These are phyloP conservation scores for Hirsutella rhossiliensis DNA, from an alignment of 2,329 filamentous ascomycete species.

Conservation along the genomic window DNA sequence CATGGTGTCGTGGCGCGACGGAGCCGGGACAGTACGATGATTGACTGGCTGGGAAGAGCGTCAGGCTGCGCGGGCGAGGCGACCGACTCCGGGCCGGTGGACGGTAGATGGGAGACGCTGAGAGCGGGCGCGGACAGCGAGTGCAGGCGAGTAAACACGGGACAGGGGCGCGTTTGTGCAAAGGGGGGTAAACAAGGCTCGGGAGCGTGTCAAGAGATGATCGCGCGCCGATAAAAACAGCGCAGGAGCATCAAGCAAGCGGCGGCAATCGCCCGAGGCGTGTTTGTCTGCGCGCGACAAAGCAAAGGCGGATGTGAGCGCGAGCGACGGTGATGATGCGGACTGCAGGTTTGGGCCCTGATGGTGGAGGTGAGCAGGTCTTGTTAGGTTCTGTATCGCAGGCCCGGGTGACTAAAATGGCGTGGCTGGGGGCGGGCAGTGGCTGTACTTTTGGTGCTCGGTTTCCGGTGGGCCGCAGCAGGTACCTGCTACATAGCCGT, in stretches of 20 bases:
- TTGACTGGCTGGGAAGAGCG: not conserved
- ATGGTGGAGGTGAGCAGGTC: constrained; percentile 5
- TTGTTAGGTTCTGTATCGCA: constrained; percentile 5
- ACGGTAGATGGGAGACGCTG: constrained; percentile 3
- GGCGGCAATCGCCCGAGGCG: constrained; percentile 11
- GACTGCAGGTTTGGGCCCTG: constrained; percentile 5
- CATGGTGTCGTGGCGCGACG: constrained; percentile 45
- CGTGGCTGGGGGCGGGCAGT: constrained; percentile 22
- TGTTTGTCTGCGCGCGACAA: constrained; percentile 12
- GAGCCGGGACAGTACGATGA: constrained; percentile 12
- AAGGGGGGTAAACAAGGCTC: constrained; percentile 19
- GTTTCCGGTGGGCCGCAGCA: not conserved
- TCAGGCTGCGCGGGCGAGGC: constrained; percentile 3
- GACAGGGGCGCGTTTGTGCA: constrained; percentile 16
- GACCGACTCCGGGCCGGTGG: not conserved
- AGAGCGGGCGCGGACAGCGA: constrained; percentile 3
- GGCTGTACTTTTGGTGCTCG: not conserved
- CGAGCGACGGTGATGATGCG: constrained; percentile 7
- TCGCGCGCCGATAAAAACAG: constrained; percentile 16
- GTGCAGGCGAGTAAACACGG: constrained; percentile 18
- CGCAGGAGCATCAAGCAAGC: constrained; percentile 17
- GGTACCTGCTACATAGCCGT: no score
- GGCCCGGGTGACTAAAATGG: constrained; percentile 17
- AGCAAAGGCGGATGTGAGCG: constrained; percentile 6
- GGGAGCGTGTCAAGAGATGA: constrained; percentile 13